phyloP scores from a whole-genome alignment of 225 moss, liverwort and hornwort species.

The Physcomitrium patens region DNA sequence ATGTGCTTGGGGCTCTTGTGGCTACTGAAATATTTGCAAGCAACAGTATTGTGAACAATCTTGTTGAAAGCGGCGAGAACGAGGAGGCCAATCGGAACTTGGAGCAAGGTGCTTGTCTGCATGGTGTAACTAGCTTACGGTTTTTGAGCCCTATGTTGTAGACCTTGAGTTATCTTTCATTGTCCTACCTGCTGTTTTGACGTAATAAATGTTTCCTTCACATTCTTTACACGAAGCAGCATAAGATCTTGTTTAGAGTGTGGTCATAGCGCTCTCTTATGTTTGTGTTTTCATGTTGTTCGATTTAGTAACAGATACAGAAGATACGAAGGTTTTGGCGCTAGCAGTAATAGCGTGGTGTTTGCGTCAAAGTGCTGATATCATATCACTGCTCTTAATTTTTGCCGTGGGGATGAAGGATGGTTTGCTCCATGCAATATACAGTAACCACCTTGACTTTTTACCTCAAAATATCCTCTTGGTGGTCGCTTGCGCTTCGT shows the following conservation, averaged over 20 bases:
- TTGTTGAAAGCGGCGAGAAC: conserved; percentile 33
- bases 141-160: neutral
- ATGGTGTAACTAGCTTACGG: neutral
- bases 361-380: conserved; percentile 44
- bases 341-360: conserved; percentile 54
- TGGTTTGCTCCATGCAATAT: conserved; percentile 49
- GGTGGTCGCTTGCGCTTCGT: neutral
- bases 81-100: conserved; percentile 32
- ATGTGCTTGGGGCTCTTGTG: conserved; percentile 45
- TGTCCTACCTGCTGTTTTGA: neutral
- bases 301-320: conserved; percentile 22
- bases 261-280: neutral
- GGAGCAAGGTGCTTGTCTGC: conserved; percentile 30
- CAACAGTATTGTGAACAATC: conserved; percentile 45
- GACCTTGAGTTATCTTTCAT: neutral
- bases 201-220: neutral
- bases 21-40: conserved; percentile 56
- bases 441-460: conserved; percentile 38
- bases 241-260: neutral
- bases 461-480: neutral
- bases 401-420: conserved; percentile 55
- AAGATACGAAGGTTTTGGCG: conserved; percentile 47
- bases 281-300: conserved; percentile 7
- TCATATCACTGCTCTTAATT: conserved; percentile 46
- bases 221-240: neutral